Evolutionary conservation across 495 filamentous ascomycete species (phyloP), one percentile per base, ranked within the genome.

Genomic region (Hypoxylon subgilvum): DNA sequence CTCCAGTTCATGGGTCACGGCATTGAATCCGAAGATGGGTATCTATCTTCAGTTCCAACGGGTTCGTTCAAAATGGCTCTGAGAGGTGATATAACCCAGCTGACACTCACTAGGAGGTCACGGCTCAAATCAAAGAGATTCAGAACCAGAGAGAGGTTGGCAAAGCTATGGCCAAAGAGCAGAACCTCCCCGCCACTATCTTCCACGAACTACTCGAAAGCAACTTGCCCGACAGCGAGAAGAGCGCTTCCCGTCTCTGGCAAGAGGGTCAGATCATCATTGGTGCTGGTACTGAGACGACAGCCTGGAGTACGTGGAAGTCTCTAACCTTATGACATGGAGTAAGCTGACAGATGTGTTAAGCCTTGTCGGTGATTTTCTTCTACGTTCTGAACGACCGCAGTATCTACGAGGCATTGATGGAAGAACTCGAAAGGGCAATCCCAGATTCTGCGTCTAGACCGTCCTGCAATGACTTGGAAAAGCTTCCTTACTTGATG

Each of bases 401-500:
- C 9, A 23, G 10, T 22, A 25, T 48, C 23, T 48, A 22, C 16
- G 44, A 48, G 3, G 36, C 3, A 3, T 35, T 48, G 31, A 48
- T 36, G 31, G 9, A 3, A 12, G 44, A 48, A 73, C 71, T 69
- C 9, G 61, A 68, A 31, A 30, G n/a, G 14, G 64, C 72, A 0
- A 57, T 75, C 34, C 65, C 69, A 0, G 47, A 63, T 19, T 13
- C 60, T 9, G 23, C 45, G 12, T 35, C 48, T 48, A 28, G 60
- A 22, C 64, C 69, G 8, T 56, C 72, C 5, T 78, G 71, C 72
- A 49, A 52, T 16, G 67, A 76, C 22, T 68, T 85, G 17, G 80
- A 85, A 50, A 47, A 73, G 19, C 65, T 85, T 17, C 79, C 82
- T 0, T 83, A 83, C 57, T 55, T 86, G n/a, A 62, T 67, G 41